A percentile compares a stretch with the other conserved stretches of the same genome.
phyloP scores from a whole-genome alignment of 2,329 filamentous ascomycete genomes.

The Eutypa lata region DNA sequence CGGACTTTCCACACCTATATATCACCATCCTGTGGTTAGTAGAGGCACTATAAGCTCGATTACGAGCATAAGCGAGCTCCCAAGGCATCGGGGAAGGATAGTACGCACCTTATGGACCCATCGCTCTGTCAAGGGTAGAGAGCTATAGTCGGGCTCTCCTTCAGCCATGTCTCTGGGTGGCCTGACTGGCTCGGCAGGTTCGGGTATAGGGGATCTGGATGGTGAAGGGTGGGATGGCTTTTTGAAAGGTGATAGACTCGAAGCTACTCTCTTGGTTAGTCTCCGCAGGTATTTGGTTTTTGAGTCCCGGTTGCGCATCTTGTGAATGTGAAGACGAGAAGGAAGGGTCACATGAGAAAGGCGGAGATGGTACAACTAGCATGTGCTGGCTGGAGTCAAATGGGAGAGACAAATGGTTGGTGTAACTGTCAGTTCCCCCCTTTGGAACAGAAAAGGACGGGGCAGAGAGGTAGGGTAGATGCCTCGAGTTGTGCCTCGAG shows the following conservation, averaged over 20 bases:
- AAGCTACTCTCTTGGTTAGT: slow-evolving; percentile 23
- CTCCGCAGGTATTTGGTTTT: slow-evolving; percentile 14
- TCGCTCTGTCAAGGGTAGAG: slow-evolving; percentile 73
- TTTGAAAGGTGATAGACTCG: slow-evolving; percentile 14
- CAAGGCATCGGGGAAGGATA: background rate
- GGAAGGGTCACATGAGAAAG: slow-evolving; percentile 2
- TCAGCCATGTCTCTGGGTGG: slow-evolving; percentile 64
- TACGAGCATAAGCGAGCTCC: background rate
- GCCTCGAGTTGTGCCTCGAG: too few species aligned
- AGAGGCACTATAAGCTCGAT: background rate
- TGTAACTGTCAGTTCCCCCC: too few species aligned
- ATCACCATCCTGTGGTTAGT: slow-evolving; percentile 4
- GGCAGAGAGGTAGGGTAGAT: too few species aligned
- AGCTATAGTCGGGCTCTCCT: slow-evolving; percentile 77
- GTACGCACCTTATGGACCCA: slow-evolving; percentile 73
- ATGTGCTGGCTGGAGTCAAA: background rate
- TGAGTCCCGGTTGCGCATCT: slow-evolving; percentile 13
- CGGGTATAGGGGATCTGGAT: background rate
- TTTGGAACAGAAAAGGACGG: too few species aligned
- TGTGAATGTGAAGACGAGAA: slow-evolving; percentile 8
- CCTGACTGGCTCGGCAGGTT: background rate
- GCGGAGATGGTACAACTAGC: background rate
- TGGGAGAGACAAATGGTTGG: background rate
- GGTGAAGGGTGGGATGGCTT: slow-evolving; percentile 3
- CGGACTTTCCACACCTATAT: slow-evolving; percentile 88